These are phyloP conservation scores for Inosperma sp. DNA, from an alignment of 768 basidiomycete species.

Conservation along the genomic window DNA sequence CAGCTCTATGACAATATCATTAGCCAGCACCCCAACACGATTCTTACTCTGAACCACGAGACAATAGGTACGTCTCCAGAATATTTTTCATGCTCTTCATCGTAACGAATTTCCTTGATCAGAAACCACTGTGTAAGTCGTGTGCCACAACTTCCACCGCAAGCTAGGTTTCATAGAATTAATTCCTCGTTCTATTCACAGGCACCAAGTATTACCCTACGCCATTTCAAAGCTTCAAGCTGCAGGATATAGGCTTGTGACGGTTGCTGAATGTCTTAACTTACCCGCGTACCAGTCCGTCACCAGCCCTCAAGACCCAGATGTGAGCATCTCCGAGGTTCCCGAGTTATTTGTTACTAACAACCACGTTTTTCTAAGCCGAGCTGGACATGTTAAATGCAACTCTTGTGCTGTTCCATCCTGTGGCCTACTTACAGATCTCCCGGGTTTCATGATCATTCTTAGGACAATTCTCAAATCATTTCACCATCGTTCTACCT, in stretches of 20 bases:
- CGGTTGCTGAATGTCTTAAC: conserved; percentile 38
- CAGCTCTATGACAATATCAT: conserved; percentile 21
- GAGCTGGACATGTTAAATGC: conserved; percentile 27
- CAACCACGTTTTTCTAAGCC: conserved; percentile 12
- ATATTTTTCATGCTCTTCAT: neutral
- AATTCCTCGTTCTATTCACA: conserved; percentile 14
- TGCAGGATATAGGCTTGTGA: conserved; percentile 40
- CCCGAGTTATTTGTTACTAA: neutral
- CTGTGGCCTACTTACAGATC: too few relatives aligned
- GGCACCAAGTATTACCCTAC: conserved; percentile 35
- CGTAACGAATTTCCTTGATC: neutral
- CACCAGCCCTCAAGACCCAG: conserved; percentile 24
- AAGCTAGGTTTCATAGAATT: neutral
- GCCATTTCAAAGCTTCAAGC: conserved; percentile 33
- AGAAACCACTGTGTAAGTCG: neutral
- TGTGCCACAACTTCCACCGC: neutral
- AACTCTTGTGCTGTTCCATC: too few relatives aligned
- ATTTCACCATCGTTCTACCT: too few relatives aligned
- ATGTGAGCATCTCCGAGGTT: conserved; percentile 31
- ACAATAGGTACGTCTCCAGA: conserved; percentile 18
- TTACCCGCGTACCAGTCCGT: conserved; percentile 34
- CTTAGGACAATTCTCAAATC: too few relatives aligned
- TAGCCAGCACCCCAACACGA: conserved; percentile 20
- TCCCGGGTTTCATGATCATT: too few relatives aligned
- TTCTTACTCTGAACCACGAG: conserved; percentile 37